Conservation (phyloP, 2,329 filamentous ascomycete species). For the Didymellaceae sp. region DNA sequence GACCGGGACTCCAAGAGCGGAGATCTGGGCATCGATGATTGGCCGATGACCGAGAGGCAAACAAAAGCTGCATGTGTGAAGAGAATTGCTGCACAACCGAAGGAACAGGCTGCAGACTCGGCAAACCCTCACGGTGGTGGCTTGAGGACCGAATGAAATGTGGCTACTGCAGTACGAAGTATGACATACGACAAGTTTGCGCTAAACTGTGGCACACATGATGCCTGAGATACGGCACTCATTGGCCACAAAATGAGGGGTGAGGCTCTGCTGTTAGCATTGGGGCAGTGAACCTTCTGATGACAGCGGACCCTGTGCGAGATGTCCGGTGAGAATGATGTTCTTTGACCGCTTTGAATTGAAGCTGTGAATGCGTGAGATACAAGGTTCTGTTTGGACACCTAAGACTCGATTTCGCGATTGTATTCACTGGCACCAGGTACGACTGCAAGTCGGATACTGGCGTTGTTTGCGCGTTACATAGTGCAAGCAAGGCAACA, state of each 20-base stretch:
- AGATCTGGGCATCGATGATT: constrained; percentile 27
- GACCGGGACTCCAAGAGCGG: constrained; percentile 34
- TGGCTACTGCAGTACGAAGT: constrained; percentile 7
- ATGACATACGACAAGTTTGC: constrained; percentile 5
- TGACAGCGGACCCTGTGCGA: constrained; percentile 6
- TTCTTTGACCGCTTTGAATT: not conserved
- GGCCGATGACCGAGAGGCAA: constrained; percentile 20
- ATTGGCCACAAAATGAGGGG: constrained; percentile 11
- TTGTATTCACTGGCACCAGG: not conserved
- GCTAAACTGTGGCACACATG: constrained; percentile 10
- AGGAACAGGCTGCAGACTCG: constrained; percentile 24
- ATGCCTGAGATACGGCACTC: not conserved
- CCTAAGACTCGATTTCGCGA: not conserved
- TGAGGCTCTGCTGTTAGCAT: constrained; percentile 14
- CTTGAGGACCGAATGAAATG: constrained; percentile 9
- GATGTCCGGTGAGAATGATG: constrained; percentile 10
- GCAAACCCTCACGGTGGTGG: constrained; percentile 19
- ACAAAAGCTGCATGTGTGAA: constrained; percentile 20
- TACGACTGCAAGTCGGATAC: not conserved
- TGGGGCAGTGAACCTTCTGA: not conserved
- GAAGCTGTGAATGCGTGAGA: not conserved
- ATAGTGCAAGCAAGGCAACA: not conserved
- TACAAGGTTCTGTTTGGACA: constrained; percentile 1
- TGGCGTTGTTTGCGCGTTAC: not conserved
- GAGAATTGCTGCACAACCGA: constrained; percentile 21